Conservation (phyloP, 108 stramenopile genomes). For the Cyclostephanos invisitatus region DNA sequence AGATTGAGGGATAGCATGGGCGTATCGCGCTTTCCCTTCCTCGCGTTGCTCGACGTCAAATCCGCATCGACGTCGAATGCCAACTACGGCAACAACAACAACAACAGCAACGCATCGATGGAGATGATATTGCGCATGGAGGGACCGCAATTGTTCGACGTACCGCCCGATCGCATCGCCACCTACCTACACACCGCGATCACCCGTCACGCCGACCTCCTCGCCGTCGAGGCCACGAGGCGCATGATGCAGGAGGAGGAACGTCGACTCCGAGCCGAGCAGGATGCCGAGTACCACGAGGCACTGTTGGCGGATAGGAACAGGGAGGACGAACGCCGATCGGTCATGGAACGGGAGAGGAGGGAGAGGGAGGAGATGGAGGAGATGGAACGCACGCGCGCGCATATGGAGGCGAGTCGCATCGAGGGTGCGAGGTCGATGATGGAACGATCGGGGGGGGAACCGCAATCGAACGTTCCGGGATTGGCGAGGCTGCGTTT, state of each 20-base stretch:
- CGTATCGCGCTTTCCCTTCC: conserved; percentile 64
- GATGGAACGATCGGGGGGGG: conserved; percentile 32
- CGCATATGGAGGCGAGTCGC: conserved; percentile 46
- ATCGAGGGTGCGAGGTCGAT: conserved; percentile 50
- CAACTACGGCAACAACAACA: conserved; percentile 6
- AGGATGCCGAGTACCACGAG: conserved; percentile 84
- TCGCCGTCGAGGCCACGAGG: conserved; percentile 55
- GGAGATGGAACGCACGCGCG: conserved; percentile 27
- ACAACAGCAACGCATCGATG: too few relatives aligned
- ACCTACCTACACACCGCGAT: conserved; percentile 51
- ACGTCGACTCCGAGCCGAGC: conserved; percentile 65
- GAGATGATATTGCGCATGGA: conserved; percentile 66
- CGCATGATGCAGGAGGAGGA: conserved; percentile 76
- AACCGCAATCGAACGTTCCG: conserved; percentile 31
- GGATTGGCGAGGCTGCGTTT: conserved; percentile 67
- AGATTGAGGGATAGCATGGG: conserved; percentile 59
- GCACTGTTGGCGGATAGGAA: conserved; percentile 72
- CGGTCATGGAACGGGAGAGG: conserved; percentile 44
- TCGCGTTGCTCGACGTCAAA: conserved; percentile 67
- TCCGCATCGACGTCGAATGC: conserved; percentile 25
- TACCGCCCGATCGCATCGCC: conserved; percentile 48
- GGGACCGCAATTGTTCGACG: conserved; percentile 51
- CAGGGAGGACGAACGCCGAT: conserved; percentile 40
- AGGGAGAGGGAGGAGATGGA: conserved; percentile 52
- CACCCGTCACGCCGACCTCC: conserved; percentile 49